Conservation (phyloP, 371 early-diverging fungal genomes). For the Rhizopus sp. region DNA sequence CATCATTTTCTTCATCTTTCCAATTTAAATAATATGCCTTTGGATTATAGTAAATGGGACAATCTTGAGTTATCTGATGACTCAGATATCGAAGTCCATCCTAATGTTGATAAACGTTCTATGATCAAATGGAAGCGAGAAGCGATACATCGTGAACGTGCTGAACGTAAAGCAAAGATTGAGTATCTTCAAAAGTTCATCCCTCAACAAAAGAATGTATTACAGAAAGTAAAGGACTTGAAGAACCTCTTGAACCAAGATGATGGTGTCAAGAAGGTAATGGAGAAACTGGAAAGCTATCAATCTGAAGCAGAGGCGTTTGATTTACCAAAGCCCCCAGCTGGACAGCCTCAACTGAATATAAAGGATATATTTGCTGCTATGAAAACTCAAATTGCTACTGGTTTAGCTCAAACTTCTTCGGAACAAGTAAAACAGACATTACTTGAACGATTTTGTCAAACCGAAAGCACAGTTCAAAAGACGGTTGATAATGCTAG, state of each 20-base stretch:
- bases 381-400: constrained; percentile 29
- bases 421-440: constrained; percentile 33
- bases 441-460: constrained; percentile 16
- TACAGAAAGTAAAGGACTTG: constrained; percentile 45
- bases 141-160: constrained; percentile 87
- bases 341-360: constrained; percentile 6
- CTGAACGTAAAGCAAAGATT: constrained; percentile 78
- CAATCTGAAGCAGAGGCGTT: constrained; percentile 2
- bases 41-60: constrained; percentile 96
- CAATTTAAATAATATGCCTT: constrained; percentile 29
- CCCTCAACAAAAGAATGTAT: constrained; percentile 56
- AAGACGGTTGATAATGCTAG: constrained; percentile 41
- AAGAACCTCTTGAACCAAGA: constrained; percentile 12
- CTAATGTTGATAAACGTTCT: constrained; percentile 94
- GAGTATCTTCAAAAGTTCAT: constrained; percentile 62
- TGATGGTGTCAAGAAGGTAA: constrained; percentile 24
- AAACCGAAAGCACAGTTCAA: constrained; percentile 21
- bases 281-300: constrained; percentile 10
- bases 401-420: constrained; percentile 20
- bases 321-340: constrained; percentile 2
- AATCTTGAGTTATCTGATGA: constrained; percentile 95
- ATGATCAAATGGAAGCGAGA: constrained; percentile 93
- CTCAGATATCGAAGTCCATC: constrained; percentile 94
- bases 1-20: background rate
- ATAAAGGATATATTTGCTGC: constrained; percentile 24